Base-by-base conservation (phyloP, 1,139 yeast species). In the Zygosaccharomyces pseudobailii region DNA sequence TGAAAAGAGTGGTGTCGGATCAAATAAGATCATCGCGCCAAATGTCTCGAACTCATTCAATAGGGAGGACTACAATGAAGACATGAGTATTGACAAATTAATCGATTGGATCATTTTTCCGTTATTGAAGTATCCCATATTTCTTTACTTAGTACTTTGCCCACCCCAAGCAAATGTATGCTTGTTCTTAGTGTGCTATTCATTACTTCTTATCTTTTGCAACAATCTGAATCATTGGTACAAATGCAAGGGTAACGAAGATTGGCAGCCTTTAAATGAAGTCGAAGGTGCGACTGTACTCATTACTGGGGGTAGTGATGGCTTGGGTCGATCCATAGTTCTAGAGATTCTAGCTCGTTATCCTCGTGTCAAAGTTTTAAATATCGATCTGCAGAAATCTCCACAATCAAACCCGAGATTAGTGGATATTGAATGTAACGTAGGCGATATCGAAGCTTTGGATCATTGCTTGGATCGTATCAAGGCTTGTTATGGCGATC, bases 221-320 rank as follows among this genome's bases (percentile, higher is more conserved):
- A 7, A 49, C 6, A 10, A 8, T 8, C 4, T 47, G 20, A 50
- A 52, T 41, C 28, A 22, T 10, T 25, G 28, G 30, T 52, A 42
- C 40, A 57, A 47, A 37, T 36, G 47, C 23, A 21, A 45, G 33
- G 59, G 61, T 5, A n/a, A 21, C 7, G 24, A 20, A n/a, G 35
- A 25, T 33, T 56, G 59, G 59, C 43, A 40, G 8, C 33, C 46
- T 5, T 40, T 54, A n/a, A 37, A 36, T 17, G 50, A 49, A 6
- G 13, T 47, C 9, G 43, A 47, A 25, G 40, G 44, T 43, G 45
- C 52, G n/a, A 48, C 28, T 23, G 55, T 56, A 10, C 53, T 83
- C 10, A 68, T 84, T 2, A 83, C 90, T 0, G 90, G 90, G 1
- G 89, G 87, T 0, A 73, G 83, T 28, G 65, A 70, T 42, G 89